Evolutionary conservation across 2,329 filamentous ascomycete genomes (phyloP), one percentile per base, ranked within the genome.

Genomic region (Colletotrichum sp.): DNA sequence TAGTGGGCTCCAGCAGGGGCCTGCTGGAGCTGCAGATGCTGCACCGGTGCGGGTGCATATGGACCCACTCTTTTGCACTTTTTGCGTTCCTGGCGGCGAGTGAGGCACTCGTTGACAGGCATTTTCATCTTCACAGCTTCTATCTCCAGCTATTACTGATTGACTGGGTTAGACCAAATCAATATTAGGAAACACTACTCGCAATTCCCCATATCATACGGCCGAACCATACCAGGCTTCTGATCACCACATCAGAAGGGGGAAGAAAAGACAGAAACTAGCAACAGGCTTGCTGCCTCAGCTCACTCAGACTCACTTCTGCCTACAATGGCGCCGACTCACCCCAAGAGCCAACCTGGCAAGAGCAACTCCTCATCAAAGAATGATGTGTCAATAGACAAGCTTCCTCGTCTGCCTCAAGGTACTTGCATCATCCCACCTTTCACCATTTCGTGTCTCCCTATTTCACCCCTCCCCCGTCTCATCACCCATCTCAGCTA

Each of bases 321-420:
- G 77, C 77, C 77, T 78, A 28, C 16, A 30, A 78, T 78, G 77
- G 77, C 77, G 64, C 77, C 77, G 9, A 71, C 55, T 24, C 65
- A 24, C 15, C 36, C 67, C 57, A 34, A 39, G 10, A 26, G 63
- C 60, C 62, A 75, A 30, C 21, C 60, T 62, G 60, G 67, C 71
- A 75, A 44, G 8, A 68, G 44, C 57, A 4, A 18, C 3, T 26
- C 44, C 21, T 39, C 55, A 18, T 60, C n/a, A 18, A 60, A 49
- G 15, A 63, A 65, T 18, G 26, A 65, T 26, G 39, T 39, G 39
- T 39, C 59, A 32, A 55, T 57, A 30, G 52, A 62, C 18, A 78
- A 77, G 57, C 30, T 77, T 16, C 52, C 76, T 24, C 62, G 70
- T 24, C 57, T 78, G 18, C 70, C 77, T 26, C n/a, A 81, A 77